Conservation (phyloP, 805 yeast species). For the Jamesozyma hellenica region DNA sequence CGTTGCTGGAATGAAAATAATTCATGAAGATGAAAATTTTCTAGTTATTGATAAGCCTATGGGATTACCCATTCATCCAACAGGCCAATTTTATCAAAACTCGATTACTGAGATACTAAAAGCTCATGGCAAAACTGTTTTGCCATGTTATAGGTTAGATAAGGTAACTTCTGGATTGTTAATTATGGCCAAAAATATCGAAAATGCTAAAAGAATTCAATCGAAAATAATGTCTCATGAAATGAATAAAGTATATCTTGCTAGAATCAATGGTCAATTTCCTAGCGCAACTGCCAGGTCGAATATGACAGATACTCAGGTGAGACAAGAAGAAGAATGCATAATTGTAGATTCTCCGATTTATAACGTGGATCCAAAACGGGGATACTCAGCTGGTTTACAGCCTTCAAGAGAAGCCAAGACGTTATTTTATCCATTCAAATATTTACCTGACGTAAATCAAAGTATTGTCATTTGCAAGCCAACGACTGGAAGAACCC, state of each 20-base stretch:
- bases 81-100: constrained; percentile 69
- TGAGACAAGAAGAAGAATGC: constrained; percentile 2
- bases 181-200: constrained; percentile 30
- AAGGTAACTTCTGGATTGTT: constrained; percentile 89
- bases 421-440: constrained; percentile 55
- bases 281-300: constrained; percentile 32
- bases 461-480: constrained; percentile 61
- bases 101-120: constrained; percentile 70
- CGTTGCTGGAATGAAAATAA: constrained; percentile 44
- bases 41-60: constrained; percentile 85
- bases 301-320: neutral
- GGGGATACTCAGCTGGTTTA: constrained; percentile 41
- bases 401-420: constrained; percentile 47
- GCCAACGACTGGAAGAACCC: constrained; percentile 92
- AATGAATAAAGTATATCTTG: constrained; percentile 70
- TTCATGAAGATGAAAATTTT: constrained; percentile 62
- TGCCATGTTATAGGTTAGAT: constrained; percentile 83
- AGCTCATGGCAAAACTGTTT: constrained; percentile 39
- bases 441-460: constrained; percentile 43
- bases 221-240: constrained; percentile 46
- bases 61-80: constrained; percentile 92
- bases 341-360: constrained; percentile 36
- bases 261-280: constrained; percentile 77
- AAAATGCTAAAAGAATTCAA: constrained; percentile 58
- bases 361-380: constrained; percentile 61